These are phyloP conservation scores for Trapa bicornis DNA, from an alignment of 345 rosid species.

Conservation along the genomic window DNA sequence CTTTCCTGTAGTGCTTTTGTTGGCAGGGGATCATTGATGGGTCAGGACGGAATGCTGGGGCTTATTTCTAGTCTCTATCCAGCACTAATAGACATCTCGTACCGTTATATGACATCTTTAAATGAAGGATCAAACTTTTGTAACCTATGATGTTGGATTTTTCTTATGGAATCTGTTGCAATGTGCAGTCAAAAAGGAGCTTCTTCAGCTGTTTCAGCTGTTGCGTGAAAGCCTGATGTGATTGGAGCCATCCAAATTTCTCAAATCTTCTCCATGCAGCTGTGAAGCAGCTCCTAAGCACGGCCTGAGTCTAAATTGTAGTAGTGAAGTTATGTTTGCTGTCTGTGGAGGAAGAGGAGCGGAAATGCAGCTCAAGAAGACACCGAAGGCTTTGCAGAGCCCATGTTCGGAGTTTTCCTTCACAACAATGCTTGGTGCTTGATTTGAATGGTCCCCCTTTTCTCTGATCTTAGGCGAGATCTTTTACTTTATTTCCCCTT, in stretches of 20 bases:
- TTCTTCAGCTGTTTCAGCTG: conserved; percentile 19
- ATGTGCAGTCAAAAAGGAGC: conserved; percentile 16
- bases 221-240: conserved; percentile 11
- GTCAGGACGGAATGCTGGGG: not conserved
- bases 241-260: not conserved
- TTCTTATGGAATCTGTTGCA: not conserved
- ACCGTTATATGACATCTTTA: not conserved
- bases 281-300: not conserved
- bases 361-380: not conserved
- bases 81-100: not conserved
- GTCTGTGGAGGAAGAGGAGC: not conserved
- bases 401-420: not conserved
- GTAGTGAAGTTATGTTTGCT: not conserved
- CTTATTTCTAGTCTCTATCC: not conserved
- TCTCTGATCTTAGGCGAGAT: not conserved
- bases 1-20: not conserved
- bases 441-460: not conserved
- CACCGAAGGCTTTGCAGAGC: not conserved
- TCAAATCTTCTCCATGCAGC: not conserved
- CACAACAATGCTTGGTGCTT: not conserved
- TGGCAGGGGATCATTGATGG: not conserved
- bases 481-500: not conserved
- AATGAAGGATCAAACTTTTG: not conserved
- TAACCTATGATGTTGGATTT: not conserved
- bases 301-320: not conserved